Percentiles rank a stretch among this genome's conserved stretches.
Evolutionary conservation across 2,329 filamentous ascomycete species (phyloP).

Genomic region (Fusarium sp.): DNA sequence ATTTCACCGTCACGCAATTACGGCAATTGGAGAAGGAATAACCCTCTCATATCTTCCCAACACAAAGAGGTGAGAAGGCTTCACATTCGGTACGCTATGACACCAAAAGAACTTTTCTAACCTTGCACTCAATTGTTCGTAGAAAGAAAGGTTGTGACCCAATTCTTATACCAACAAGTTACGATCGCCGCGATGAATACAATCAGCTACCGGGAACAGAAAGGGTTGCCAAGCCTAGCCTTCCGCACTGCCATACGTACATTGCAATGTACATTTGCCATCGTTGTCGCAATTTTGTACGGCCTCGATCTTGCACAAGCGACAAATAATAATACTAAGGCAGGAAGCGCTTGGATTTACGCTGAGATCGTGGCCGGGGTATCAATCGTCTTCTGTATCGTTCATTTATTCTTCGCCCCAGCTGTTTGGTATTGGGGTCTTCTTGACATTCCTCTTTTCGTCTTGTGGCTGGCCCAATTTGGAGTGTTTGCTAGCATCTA

Average conservation of each 20-base stretch:
- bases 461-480: slow-evolving; percentile 9
- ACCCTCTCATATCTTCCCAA: too few relatives aligned
- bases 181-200: not conserved
- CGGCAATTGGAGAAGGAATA: too few relatives aligned
- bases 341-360: slow-evolving; percentile 1
- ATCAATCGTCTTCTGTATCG: slow-evolving; percentile 6
- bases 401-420: slow-evolving; percentile 2
- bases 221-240: not conserved
- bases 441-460: not conserved
- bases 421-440: not conserved
- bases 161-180: not conserved
- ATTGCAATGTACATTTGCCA: slow-evolving; percentile 9
- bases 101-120: too few relatives aligned
- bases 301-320: slow-evolving; percentile 10
- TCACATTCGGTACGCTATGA: too few relatives aligned
- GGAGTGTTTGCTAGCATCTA: not conserved
- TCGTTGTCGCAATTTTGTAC: not conserved
- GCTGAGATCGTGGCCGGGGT: slow-evolving; percentile 8
- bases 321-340: not conserved
- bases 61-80: too few relatives aligned
- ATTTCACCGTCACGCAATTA: too few relatives aligned
- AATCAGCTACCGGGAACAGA: not conserved
- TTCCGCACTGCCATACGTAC: not conserved
- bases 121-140: too few relatives aligned
- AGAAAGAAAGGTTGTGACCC: too few relatives aligned